Base-by-base conservation (phyloP, 192 early-diverging fungal species). In the Podila minutissima region DNA sequence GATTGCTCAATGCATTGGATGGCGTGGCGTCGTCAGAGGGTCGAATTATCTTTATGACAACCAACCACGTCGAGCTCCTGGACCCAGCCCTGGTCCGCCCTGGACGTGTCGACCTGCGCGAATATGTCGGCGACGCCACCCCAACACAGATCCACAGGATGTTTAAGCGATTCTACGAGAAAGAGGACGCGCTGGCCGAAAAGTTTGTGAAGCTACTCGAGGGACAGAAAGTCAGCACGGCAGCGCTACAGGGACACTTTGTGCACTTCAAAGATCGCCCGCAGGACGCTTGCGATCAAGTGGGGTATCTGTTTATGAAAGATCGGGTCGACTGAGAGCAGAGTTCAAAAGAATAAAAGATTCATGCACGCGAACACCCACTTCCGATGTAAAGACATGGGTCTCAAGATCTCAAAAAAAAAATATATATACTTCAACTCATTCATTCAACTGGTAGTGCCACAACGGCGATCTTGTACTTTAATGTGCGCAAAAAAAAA, bases 231-330 rank as follows among this genome's bases (percentile, higher is more conserved):
- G 87, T 95, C 37, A 96, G 95, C 82, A 95, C 96, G 7, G 97
- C 97, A 0, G 88, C 88, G 69, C 75, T 99, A 37, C 98, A 99
- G 84, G 98, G 98, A 5, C 98, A 99, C 85, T 99, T 99, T 92
- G 95, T 97, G 11, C 83, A 92, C 41, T 89, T 90, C 62, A 93
- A 96, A 60, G 93, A 96, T 72, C 84, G 88, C 65, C 91, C 97
- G 1, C 66, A 88, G 55, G 84, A 76, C 15, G 95, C 95, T 2
- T 82, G 97, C n/a, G 84, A 88, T 4, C 76, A 88, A 69, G 83
- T 81, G 0, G 53, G 20, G 20, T 73, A 73, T n/a, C 55, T 81
- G 15, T 59, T 57, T 8, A 41, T 58, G 22, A 57, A 57, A 6
- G 55, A 69, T 41, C 67, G 67, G 4, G 37, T 69, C 2, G 67